Conservation (phyloP, 2,329 filamentous ascomycete genomes). For the Diaporthe destruens region DNA sequence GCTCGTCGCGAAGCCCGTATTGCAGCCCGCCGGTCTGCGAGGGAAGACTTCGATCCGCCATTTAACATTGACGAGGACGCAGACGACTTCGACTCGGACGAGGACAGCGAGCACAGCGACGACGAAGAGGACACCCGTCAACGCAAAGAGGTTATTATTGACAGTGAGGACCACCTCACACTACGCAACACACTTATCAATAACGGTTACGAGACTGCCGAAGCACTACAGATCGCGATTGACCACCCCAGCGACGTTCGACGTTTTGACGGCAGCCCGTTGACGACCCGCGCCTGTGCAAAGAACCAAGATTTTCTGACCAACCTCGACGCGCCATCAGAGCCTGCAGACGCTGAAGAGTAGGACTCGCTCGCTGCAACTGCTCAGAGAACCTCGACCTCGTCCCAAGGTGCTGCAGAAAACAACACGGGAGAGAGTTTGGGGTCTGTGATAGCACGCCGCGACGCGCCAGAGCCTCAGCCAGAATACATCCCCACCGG, state of each 20-base stretch:
- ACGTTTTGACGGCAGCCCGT: background rate
- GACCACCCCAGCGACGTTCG: background rate
- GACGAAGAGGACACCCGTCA: no score
- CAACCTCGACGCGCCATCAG: constrained; percentile 6
- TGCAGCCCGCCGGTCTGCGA: constrained; percentile 2
- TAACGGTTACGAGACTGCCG: background rate
- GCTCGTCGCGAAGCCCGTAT: background rate
- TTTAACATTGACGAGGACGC: constrained; percentile 1
- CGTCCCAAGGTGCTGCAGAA: background rate
- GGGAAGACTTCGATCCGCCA: constrained; percentile 20
- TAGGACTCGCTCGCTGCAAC: background rate
- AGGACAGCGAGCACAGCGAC: background rate
- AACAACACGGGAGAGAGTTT: background rate
- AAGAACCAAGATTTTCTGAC: background rate
- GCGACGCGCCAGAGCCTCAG: background rate
- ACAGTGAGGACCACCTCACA: background rate
- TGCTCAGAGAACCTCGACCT: background rate
- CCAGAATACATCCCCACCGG: background rate
- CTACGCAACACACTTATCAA: background rate
- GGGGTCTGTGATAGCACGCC: constrained; percentile 10
- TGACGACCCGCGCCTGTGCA: background rate
- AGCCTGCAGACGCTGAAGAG: background rate
- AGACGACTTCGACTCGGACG: background rate
- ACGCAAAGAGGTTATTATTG: background rate
- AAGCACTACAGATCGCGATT: background rate